These are phyloP conservation scores for Phytophthora sp. DNA, from an alignment of 352 stramenopile species.

Conservation along the genomic window DNA sequence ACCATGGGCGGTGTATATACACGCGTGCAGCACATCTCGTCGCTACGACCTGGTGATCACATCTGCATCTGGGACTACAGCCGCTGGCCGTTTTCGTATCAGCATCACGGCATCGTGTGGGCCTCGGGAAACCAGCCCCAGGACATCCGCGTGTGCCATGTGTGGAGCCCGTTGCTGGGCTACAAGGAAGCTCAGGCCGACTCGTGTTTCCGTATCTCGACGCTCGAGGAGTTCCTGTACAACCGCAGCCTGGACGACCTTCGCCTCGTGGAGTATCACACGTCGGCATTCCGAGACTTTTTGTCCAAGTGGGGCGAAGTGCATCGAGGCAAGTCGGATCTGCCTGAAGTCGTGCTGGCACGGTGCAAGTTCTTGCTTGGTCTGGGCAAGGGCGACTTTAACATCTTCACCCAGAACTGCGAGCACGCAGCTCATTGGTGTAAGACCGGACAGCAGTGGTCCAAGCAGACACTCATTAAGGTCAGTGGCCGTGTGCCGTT, in stretches of 20 bases:
- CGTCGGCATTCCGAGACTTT: conserved; percentile 66
- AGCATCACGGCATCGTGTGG: conserved; percentile 82
- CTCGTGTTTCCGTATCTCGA: conserved; percentile 81
- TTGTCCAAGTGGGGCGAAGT: conserved; percentile 78
- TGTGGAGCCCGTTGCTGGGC: conserved; percentile 68
- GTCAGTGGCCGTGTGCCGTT: conserved; percentile 66
- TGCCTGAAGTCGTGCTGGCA: conserved; percentile 75
- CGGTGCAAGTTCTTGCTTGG: conserved; percentile 78
- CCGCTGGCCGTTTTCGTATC: conserved; percentile 77
- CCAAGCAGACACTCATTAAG: conserved; percentile 67
- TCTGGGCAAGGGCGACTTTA: conserved; percentile 74
- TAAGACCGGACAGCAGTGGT: conserved; percentile 81
- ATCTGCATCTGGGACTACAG: conserved; percentile 81
- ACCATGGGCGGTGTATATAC: conserved; percentile 74
- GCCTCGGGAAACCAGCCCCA: conserved; percentile 48
- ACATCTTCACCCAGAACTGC: conserved; percentile 84
- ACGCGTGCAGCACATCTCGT: conserved; percentile 54
- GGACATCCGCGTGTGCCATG: conserved; percentile 72
- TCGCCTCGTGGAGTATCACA: conserved; percentile 79
- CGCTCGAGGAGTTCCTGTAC: conserved; percentile 73
- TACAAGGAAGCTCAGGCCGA: conserved; percentile 68
- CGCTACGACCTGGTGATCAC: conserved; percentile 74
- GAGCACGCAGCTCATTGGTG: conserved; percentile 85
- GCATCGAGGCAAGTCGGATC: conserved; percentile 69
- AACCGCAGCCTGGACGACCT: conserved; percentile 53